Base-by-base conservation (phyloP, 2,329 filamentous ascomycete genomes). In the Hypoxylon sp. region DNA sequence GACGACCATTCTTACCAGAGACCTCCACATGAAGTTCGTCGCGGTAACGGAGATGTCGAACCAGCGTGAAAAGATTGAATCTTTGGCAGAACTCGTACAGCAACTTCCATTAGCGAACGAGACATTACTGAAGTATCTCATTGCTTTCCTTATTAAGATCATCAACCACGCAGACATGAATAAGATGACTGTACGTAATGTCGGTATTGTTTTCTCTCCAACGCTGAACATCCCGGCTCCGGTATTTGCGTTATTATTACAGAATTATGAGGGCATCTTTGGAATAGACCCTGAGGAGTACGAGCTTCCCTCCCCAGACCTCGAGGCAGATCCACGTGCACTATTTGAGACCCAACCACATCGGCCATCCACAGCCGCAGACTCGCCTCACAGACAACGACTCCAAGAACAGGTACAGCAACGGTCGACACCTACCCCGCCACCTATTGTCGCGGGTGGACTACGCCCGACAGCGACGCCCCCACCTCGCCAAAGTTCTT, bases 181-280 rank as follows among this genome's bases (percentile, higher is more conserved):
- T 83, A 98, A 98, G 85, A 99, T 99, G 96, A 98, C 93, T 10
- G 93, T 98, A 58, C 90, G 95, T 72, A 99, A 99, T 76, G 93
- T 99, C 60, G 95, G 96, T 70, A 98, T 99, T 74, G 95, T 99
- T 62, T 99, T 99, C 79, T 97, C 96, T 14, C 96, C 96, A 0
- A 98, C 96, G 0, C 86, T 99, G 59, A 98, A 98, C 79, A 97
- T 99, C 46, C 95, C 96, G 0, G 94, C 94, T 0, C 94, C 95
- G 0, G 91, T 99, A 10, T 98, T 99, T 78, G 94, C 94, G 2
- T 87, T 97, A 79, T 96, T 99, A 79, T 85, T 99, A 63, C 94
- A 96, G 70, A 94, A 98, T 75, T 98, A 93, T 76, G 87, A 92
- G 69, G 87, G 86, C 45, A 95, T 99, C 51, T 99, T 98, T 76